A percentile compares a stretch with the other conserved stretches of the same genome.
Conservation (phyloP, 768 basidiomycete genomes). For the Leccinum fibrillosum region DNA sequence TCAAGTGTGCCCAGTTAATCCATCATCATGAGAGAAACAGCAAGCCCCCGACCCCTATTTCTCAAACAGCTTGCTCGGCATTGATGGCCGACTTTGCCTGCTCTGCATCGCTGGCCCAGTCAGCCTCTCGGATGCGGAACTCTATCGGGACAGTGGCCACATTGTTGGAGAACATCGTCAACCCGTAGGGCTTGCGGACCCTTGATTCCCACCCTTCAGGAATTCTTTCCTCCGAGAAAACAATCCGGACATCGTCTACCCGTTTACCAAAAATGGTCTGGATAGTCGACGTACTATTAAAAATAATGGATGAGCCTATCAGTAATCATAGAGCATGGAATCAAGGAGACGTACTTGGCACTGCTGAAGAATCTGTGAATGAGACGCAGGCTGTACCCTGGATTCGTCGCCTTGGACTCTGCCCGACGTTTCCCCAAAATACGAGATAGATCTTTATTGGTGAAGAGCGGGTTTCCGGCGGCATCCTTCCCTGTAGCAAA, state of each 20-base stretch:
- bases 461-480: conserved; percentile 47
- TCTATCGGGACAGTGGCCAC: conserved; percentile 5
- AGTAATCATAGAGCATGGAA: not conserved
- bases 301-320: not conserved
- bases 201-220: conserved; percentile 70
- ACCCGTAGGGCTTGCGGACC: conserved; percentile 49
- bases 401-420: conserved; percentile 51
- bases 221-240: conserved; percentile 68
- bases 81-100: not conserved
- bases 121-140: conserved; percentile 15
- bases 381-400: conserved; percentile 46
- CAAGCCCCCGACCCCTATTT: not conserved
- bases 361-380: conserved; percentile 63
- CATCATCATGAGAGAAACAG: not conserved
- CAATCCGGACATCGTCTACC: conserved; percentile 47
- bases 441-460: conserved; percentile 54
- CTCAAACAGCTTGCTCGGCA: conserved; percentile 3
- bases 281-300: conserved; percentile 57
- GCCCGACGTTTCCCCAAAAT: conserved; percentile 58
- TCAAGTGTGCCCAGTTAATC: not conserved
- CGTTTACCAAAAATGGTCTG: conserved; percentile 64
- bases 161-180: conserved; percentile 61
- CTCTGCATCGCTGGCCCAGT: conserved; percentile 7
- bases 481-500: conserved; percentile 57
- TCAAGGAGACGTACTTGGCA: conserved; percentile 49